These are phyloP conservation scores for Globomyces pollinis-pini DNA, from an alignment of 192 early-diverging fungal genomes.

Conservation along the genomic window DNA sequence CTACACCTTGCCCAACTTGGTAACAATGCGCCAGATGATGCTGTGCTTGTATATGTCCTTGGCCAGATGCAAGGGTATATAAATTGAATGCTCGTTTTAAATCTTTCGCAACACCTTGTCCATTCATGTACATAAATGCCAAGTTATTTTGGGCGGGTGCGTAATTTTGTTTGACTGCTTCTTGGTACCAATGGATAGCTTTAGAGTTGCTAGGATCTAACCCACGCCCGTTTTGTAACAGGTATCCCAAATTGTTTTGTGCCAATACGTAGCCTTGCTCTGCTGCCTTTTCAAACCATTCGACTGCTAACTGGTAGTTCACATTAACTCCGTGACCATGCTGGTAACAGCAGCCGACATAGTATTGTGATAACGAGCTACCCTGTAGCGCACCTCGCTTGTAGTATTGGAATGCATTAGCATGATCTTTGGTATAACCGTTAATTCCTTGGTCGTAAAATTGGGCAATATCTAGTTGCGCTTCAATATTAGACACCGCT, in stretches of 20 bases:
- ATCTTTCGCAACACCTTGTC: slow-evolving; percentile 2
- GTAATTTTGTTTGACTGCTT: neutral
- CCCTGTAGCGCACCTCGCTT: neutral
- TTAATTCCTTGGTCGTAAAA: neutral
- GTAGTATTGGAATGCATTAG: neutral
- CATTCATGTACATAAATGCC: slow-evolving; percentile 7
- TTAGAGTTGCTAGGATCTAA: neutral
- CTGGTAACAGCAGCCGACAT: slow-evolving; percentile 6
- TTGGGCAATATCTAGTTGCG: neutral
- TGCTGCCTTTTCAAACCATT: neutral
- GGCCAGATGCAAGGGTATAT: neutral
- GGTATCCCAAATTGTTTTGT: slow-evolving; percentile 7
- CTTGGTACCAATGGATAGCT: slow-evolving; percentile 1
- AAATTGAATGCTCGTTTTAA: neutral
- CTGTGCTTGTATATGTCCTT: neutral
- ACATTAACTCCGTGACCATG: neutral
- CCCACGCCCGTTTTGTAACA: neutral
- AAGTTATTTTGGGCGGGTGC: slow-evolving; percentile 4
- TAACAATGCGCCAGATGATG: neutral
- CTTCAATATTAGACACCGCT: neutral
- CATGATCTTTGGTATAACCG: neutral
- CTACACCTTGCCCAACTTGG: neutral
- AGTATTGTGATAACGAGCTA: neutral
- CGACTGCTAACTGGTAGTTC: neutral
- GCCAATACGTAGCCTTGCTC: neutral